Evolutionary conservation across 1,284 basidiomycete species (phyloP), one percentile per base, ranked within the genome.

Genomic region (Pyrrhoderma noxium): DNA sequence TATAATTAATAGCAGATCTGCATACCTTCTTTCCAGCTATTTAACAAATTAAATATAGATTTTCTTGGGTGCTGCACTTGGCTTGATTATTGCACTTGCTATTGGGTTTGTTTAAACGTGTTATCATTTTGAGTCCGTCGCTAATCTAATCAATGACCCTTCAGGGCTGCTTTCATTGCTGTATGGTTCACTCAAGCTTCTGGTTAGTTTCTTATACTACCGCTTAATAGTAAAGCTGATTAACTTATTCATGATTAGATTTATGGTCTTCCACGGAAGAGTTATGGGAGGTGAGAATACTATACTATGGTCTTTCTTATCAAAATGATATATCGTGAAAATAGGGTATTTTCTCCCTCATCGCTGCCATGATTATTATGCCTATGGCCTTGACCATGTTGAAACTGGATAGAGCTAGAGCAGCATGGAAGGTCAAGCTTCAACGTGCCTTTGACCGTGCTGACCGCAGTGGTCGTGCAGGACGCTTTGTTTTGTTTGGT

Each of bases 401-500:
- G 19, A 81, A 82, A 59, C 75, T 89, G 68, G 82, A 87, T 59
- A 65, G 70, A 49, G 86, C 92, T 9, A 89, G 91, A 64, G 77
- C 85, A 19, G 91, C 90, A 67, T 97, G 93, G 93, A 80, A 89
- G 56, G 69, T 90, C 62, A 95, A 94, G 72, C 80, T 97, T 45
- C 75, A 81, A 53, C 74, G 73, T 31, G 86, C 92, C 0, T 94
- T 95, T 67, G 76, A 82, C n/a, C 50, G 56, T 35, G 70, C 70
- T 50, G 75, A 77, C 47, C 62, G 68, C 1, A 53, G 66, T 8
- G 68, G 74, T 7, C 72, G 61, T 55, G 73, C 80, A 2, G 81
- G 87, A 13, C 87, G 82, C 71, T 96, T 89, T 83, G 79, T 84
- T 0, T 75, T 97, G 37, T 92, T 97, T 72, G 62, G 93, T 48